Conservation (phyloP, 805 yeast genomes). For the Candida nanaspora region DNA sequence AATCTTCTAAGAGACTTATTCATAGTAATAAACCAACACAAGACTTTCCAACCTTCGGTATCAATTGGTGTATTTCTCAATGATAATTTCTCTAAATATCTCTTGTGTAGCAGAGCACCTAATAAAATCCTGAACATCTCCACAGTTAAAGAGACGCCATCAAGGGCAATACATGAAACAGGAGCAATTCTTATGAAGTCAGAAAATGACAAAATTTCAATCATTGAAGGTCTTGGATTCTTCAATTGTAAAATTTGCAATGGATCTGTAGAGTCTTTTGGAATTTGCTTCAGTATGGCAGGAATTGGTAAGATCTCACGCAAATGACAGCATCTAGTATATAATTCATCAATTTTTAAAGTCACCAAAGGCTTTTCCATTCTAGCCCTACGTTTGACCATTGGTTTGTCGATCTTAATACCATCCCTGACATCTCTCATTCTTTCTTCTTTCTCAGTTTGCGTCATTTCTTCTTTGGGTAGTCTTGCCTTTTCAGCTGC, state of each 20-base stretch:
- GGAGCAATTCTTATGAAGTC: slow-evolving; percentile 88
- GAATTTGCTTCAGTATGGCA: slow-evolving; percentile 76
- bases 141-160: slow-evolving; percentile 66
- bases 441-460: slow-evolving; percentile 12
- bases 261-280: slow-evolving; percentile 71
- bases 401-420: slow-evolving; percentile 64
- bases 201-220: slow-evolving; percentile 81
- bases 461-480: background rate
- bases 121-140: slow-evolving; percentile 75
- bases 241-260: slow-evolving; percentile 62
- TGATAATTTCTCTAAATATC: slow-evolving; percentile 62
- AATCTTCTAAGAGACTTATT: slow-evolving; percentile 50
- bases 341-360: slow-evolving; percentile 57
- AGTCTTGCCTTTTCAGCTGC: slow-evolving; percentile 23
- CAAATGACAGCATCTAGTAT: slow-evolving; percentile 89
- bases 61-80: slow-evolving; percentile 73
- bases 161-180: slow-evolving; percentile 64
- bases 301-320: slow-evolving; percentile 90
- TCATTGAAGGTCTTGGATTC: slow-evolving; percentile 85
- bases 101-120: slow-evolving; percentile 60
- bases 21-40: slow-evolving; percentile 68
- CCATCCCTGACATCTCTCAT: slow-evolving; percentile 12
- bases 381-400: slow-evolving; percentile 28
- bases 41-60: slow-evolving; percentile 65
- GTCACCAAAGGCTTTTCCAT: slow-evolving; percentile 32